A percentile compares a stretch with the other conserved stretches of the same genome.
Conservation (phyloP, 345 rosid species). For the Geranium brycei region DNA sequence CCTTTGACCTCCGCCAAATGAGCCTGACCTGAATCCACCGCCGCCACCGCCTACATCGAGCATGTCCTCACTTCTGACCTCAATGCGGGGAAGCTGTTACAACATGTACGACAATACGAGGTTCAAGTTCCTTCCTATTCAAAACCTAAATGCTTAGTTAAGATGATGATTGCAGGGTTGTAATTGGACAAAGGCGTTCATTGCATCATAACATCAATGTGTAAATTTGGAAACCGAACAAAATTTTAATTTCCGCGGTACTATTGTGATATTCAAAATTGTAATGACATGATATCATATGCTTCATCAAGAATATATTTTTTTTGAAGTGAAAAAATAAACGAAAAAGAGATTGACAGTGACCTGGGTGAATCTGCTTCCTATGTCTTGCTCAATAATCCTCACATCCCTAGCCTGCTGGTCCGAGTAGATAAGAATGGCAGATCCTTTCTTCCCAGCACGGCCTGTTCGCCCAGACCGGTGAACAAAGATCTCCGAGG, state of each 20-base stretch:
- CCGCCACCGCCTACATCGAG: not conserved
- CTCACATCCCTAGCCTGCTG: slow-evolving; percentile 45
- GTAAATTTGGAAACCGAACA: too few species aligned
- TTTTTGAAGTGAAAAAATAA: not conserved
- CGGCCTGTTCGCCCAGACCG: slow-evolving; percentile 88
- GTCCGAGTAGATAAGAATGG: slow-evolving; percentile 47
- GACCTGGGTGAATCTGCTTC: slow-evolving; percentile 62
- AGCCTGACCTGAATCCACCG: not conserved
- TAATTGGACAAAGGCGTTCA: too few species aligned
- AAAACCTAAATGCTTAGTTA: not conserved
- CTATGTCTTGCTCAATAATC: slow-evolving; percentile 59
- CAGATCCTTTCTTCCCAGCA: slow-evolving; percentile 82
- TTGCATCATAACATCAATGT: not conserved
- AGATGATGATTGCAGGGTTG: too few species aligned
- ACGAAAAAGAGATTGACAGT: not conserved
- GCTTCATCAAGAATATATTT: not conserved
- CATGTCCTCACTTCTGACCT: not conserved
- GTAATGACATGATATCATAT: not conserved
- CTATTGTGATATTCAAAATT: too few species aligned
- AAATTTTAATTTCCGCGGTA: too few species aligned
- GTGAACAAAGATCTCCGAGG: slow-evolving; percentile 75
- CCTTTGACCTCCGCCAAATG: not conserved
- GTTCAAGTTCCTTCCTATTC: not conserved
- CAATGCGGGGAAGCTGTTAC: not conserved
- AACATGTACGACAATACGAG: too few species aligned